Conservation (phyloP, 306 rosid genomes). For the Vigna unguiculata region DNA sequence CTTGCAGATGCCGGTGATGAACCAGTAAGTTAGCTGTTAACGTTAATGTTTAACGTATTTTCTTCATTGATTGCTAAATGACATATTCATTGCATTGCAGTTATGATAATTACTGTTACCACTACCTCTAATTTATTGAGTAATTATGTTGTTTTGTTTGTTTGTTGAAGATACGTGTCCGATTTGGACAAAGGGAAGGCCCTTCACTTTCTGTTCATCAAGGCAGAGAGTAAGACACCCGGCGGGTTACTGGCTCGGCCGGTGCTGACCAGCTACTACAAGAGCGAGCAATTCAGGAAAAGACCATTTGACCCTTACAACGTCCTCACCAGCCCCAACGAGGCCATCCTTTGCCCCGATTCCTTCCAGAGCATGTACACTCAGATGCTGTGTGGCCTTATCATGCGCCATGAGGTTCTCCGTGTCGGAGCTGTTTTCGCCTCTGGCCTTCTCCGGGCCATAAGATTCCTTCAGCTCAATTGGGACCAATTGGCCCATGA, state of each 20-base stretch:
- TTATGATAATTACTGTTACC: background rate
- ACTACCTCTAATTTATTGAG: background rate
- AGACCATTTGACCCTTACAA: conserved; percentile 84
- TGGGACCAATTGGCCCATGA: conserved; percentile 67
- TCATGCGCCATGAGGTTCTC: conserved; percentile 80
- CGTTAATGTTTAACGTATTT: background rate
- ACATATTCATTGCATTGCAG: background rate
- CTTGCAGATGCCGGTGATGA: conserved; percentile 92
- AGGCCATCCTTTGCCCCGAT: conserved; percentile 74
- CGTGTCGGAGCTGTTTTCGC: conserved; percentile 90
- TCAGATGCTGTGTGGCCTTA: conserved; percentile 91
- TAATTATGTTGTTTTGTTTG: background rate
- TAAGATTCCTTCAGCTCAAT: conserved; percentile 79
- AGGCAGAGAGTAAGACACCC: conserved; percentile 80
- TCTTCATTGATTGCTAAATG: background rate
- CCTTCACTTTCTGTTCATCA: conserved; percentile 76
- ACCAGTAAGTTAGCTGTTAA: conserved; percentile 47
- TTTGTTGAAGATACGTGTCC: conserved; percentile 61
- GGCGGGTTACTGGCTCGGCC: conserved; percentile 91
- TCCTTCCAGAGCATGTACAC: conserved; percentile 93
- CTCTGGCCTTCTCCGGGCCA: conserved; percentile 91
- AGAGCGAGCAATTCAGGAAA: conserved; percentile 80
- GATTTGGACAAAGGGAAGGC: conserved; percentile 92
- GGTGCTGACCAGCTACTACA: conserved; percentile 89
- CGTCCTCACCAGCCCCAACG: conserved; percentile 85